These are phyloP conservation scores for Trichophyton schoenleinii DNA, from an alignment of 2,329 filamentous ascomycete genomes.

Conservation along the genomic window DNA sequence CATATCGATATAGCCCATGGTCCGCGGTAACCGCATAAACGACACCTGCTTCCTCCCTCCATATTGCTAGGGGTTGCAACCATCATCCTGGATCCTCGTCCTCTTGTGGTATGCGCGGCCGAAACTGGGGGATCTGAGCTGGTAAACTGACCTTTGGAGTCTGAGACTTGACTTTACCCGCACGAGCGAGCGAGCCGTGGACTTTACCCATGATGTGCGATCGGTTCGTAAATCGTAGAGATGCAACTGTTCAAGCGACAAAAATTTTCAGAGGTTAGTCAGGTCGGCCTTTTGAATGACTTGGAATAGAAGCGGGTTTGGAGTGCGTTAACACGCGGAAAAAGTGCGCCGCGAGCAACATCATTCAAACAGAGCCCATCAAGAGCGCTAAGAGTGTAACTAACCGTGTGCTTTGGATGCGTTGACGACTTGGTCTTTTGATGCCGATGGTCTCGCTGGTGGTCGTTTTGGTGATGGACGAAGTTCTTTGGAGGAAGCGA, in stretches of 20 bases:
- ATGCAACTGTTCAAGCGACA: conserved; percentile 2
- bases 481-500: conserved; percentile 3
- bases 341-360: not conserved
- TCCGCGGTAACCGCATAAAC: not conserved
- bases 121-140: not conserved
- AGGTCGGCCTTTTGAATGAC: not conserved
- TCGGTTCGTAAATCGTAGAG: conserved; percentile 9
- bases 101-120: not conserved
- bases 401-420: conserved; percentile 4
- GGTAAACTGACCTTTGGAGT: conserved; percentile 26
- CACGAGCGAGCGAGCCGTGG: conserved; percentile 77
- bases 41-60: not conserved
- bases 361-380: not conserved
- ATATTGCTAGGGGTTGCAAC: not conserved
- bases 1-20: no score
- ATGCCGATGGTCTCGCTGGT: conserved; percentile 1
- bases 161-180: conserved; percentile 96
- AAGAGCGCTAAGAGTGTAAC: not conserved
- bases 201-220: conserved; percentile 69
- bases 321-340: not conserved
- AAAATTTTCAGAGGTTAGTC: not conserved
- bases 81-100: not conserved
- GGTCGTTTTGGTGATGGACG: not conserved
- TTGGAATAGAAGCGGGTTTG: not conserved
- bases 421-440: conserved; percentile 3